phyloP scores from a whole-genome alignment of 768 basidiomycete genomes.

The Holtermanniella nyarrowii region DNA sequence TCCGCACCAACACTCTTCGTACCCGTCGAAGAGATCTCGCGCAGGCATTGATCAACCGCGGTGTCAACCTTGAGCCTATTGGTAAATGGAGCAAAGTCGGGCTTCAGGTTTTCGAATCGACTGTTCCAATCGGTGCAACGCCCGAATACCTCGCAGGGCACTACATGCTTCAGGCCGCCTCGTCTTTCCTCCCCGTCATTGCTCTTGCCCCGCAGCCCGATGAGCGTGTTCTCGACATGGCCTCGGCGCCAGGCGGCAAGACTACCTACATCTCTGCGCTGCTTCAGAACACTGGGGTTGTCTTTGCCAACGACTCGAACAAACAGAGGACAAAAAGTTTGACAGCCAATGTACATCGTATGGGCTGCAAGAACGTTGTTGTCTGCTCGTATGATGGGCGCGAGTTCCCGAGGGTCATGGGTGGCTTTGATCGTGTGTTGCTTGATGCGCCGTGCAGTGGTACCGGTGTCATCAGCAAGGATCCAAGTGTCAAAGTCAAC shows the following conservation, averaged over 20 bases:
- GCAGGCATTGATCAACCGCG: slow-evolving; percentile 84
- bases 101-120: slow-evolving; percentile 93
- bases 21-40: slow-evolving; percentile 88
- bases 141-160: slow-evolving; percentile 98
- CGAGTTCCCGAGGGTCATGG: slow-evolving; percentile 97
- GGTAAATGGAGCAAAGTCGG: slow-evolving; percentile 99
- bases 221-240: slow-evolving; percentile 95
- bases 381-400: slow-evolving; percentile 95
- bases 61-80: slow-evolving; percentile 94
- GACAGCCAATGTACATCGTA: slow-evolving; percentile 88
- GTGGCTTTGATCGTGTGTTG: slow-evolving; percentile 94
- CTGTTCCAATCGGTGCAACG: slow-evolving; percentile 92
- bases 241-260: slow-evolving; percentile 95
- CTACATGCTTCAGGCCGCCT: slow-evolving; percentile 98
- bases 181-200: slow-evolving; percentile 97
- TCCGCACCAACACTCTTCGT: slow-evolving; percentile 91
- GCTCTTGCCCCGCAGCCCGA: slow-evolving; percentile 84
- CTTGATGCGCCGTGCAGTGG: slow-evolving; percentile 96
- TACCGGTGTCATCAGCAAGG: slow-evolving; percentile 96
- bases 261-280: slow-evolving; percentile 95
- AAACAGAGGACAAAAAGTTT: slow-evolving; percentile 91
- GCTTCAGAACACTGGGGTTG: slow-evolving; percentile 91
- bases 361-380: slow-evolving; percentile 96
- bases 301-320: slow-evolving; percentile 95
- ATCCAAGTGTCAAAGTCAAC: slow-evolving; percentile 93